phyloP scores from a whole-genome alignment of 2,329 filamentous ascomycete genomes.

The Xylaria arbuscula region DNA sequence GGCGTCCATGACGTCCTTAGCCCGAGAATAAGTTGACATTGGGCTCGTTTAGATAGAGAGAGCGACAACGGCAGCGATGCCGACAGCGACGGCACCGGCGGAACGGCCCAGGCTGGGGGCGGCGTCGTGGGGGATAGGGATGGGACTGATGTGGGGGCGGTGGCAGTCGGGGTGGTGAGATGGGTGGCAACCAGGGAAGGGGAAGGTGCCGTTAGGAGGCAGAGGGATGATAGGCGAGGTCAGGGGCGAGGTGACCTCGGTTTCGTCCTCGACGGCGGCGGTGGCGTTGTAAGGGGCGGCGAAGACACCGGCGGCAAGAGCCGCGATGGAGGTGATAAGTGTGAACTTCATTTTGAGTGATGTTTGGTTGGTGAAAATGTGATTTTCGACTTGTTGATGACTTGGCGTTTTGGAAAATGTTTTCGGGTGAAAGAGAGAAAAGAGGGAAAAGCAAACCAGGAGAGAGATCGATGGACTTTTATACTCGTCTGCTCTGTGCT shows the following conservation, averaged over 20 bases:
- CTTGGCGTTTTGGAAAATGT: too few relatives aligned
- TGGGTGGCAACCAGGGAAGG: not conserved
- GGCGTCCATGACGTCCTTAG: not conserved
- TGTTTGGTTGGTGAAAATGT: not conserved
- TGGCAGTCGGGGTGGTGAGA: not conserved
- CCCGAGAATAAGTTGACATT: too few relatives aligned
- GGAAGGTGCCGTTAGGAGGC: not conserved
- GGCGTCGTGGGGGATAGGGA: not conserved
- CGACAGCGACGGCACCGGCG: constrained; percentile 6
- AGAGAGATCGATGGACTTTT: not conserved
- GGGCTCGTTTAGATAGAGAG: not conserved
- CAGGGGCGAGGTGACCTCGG: not conserved
- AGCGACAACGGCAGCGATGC: not conserved
- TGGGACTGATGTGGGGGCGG: not conserved
- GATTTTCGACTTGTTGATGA: not conserved
- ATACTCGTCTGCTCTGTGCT: not conserved
- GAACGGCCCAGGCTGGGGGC: not conserved
- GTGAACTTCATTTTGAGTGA: constrained; percentile 27
- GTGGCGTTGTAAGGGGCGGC: not conserved
- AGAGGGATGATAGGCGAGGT: not conserved
- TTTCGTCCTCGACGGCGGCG: not conserved
- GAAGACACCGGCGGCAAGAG: constrained; percentile 4
- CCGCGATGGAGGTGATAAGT: not conserved
- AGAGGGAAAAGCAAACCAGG: not conserved
- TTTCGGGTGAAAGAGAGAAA: not conserved